Percentiles rank a stretch among this genome's conserved stretches.
Conservation (phyloP, 768 basidiomycete genomes). For the Suillus subaureus region DNA sequence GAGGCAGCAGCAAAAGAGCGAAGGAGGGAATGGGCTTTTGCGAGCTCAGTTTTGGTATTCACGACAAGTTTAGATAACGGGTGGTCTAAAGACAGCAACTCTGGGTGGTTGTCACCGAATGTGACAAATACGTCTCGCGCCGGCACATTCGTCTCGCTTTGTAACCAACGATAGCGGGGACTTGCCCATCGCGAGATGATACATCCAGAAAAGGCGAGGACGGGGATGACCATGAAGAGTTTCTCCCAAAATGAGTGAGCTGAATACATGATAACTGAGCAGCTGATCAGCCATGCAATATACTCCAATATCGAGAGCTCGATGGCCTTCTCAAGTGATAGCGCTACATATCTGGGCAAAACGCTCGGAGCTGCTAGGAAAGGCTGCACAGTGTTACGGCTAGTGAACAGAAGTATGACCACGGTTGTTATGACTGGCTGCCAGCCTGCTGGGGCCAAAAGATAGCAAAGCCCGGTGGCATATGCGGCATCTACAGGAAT, state of each 20-base stretch:
- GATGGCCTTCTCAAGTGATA: neutral
- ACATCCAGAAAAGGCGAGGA: neutral
- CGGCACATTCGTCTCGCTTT: neutral
- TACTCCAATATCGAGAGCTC: neutral
- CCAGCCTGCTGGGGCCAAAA: neutral
- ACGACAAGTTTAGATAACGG: neutral
- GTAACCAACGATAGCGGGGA: too few relatives aligned
- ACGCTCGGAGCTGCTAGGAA: neutral
- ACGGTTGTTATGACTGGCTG: neutral
- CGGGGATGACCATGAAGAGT: neutral
- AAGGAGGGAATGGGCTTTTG: neutral
- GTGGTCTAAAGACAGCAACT: neutral
- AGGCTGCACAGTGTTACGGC: neutral
- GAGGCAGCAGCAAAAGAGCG: neutral
- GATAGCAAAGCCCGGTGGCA: neutral
- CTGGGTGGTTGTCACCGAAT: neutral
- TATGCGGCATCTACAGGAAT: neutral
- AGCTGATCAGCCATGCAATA: neutral
- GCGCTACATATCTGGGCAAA: neutral
- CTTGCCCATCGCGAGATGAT: neutral
- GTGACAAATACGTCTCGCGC: neutral
- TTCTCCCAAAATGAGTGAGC: neutral
- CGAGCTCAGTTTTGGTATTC: neutral
- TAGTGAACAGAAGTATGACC: neutral
- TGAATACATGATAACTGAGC: neutral